phyloP scores from a whole-genome alignment of 345 rosid genomes.

The Rhodamnia argentea region DNA sequence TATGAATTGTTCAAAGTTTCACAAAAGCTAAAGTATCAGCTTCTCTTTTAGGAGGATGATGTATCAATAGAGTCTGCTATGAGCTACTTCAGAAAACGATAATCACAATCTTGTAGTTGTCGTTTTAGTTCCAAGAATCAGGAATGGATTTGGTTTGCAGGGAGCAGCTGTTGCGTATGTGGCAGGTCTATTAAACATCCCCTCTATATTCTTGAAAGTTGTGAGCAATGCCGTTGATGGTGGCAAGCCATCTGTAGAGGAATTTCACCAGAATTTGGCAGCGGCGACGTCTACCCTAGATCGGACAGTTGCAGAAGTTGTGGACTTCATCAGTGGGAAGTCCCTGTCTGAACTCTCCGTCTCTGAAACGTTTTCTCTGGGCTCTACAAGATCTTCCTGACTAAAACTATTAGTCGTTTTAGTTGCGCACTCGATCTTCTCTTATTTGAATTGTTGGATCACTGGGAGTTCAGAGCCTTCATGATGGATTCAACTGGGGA shows the following conservation, averaged over 20 bases:
- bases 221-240: constrained; percentile 78
- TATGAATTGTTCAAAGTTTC: neutral
- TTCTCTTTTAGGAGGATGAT: neutral
- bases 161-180: constrained; percentile 89
- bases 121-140: neutral
- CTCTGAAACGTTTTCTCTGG: neutral
- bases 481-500: neutral
- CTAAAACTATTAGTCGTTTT: neutral
- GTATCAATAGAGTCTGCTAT: neutral
- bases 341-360: constrained; percentile 45
- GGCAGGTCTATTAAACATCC: constrained; percentile 74
- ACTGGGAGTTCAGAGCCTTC: neutral
- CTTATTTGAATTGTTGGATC: neutral
- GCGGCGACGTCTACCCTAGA: constrained; percentile 57
- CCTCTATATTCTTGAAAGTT: constrained; percentile 73
- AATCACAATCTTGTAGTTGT: neutral
- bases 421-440: neutral
- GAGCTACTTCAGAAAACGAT: neutral
- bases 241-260: constrained; percentile 67
- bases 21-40: neutral
- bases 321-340: constrained; percentile 69
- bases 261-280: constrained; percentile 70
- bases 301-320: constrained; percentile 32
- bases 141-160: constrained; percentile 15
- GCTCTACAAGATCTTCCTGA: neutral